Evolutionary conservation across 1,284 basidiomycete genomes (phyloP).

Genomic region (Athelia sp.): DNA sequence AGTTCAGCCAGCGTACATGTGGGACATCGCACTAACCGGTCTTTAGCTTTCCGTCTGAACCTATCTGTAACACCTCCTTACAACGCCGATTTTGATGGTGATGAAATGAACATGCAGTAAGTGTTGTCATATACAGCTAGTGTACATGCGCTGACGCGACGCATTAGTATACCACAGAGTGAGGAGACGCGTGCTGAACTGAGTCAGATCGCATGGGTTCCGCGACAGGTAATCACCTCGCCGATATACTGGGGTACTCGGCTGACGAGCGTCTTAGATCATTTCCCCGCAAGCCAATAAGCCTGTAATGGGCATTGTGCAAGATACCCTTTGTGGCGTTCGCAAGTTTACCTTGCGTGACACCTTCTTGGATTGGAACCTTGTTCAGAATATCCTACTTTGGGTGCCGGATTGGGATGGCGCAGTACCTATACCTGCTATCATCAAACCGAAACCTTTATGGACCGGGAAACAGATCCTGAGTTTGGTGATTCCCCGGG

Average conservation of each 20-base stretch:
- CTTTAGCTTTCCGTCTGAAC: slow-evolving; percentile 89
- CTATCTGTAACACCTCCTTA: slow-evolving; percentile 94
- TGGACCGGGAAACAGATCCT: slow-evolving; percentile 99
- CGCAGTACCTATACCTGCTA: slow-evolving; percentile 85
- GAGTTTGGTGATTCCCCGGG: slow-evolving; percentile 89
- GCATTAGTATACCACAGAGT: slow-evolving; percentile 87
- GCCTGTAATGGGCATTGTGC: slow-evolving; percentile 99
- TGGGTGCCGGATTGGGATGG: slow-evolving; percentile 99
- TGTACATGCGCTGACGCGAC: slow-evolving; percentile 7
- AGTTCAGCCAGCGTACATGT: slow-evolving; percentile 28
- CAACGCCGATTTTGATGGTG: slow-evolving; percentile 99
- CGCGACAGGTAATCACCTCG: slow-evolving; percentile 65
- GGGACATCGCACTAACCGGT: background rate
- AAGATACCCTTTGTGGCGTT: slow-evolving; percentile 97
- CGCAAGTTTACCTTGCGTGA: slow-evolving; percentile 97
- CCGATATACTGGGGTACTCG: background rate
- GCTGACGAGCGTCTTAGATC: slow-evolving; percentile 53
- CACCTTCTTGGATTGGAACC: slow-evolving; percentile 88
- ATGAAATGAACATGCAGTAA: slow-evolving; percentile 99
- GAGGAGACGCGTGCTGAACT: slow-evolving; percentile 99
- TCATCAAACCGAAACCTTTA: slow-evolving; percentile 94
- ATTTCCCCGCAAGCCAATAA: slow-evolving; percentile 99
- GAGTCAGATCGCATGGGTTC: slow-evolving; percentile 99
- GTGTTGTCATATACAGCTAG: slow-evolving; percentile 25
- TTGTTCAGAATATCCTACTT: slow-evolving; percentile 94